Evolutionary conservation across 2,329 filamentous ascomycete species (phyloP).

Genomic region (Exophiala sp.): DNA sequence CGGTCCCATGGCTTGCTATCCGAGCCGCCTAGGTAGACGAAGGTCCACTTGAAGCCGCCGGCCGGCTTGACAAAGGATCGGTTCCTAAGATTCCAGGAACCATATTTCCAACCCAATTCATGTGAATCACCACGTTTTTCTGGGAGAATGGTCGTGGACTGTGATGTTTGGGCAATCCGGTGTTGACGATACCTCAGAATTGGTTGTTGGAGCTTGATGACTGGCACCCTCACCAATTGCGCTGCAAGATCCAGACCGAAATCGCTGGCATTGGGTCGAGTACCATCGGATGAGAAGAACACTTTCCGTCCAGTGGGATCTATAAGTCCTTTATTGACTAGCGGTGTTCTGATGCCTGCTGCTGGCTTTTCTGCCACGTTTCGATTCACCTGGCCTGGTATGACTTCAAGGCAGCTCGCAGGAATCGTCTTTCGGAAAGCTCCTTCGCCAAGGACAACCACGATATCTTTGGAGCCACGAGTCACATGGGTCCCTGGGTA

Average conservation of each 20-base stretch:
- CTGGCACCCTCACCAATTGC: constrained; percentile 5
- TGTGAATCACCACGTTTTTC: background rate
- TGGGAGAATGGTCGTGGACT: background rate
- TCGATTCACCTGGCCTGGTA: constrained; percentile 16
- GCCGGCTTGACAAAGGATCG: background rate
- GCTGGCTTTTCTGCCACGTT: background rate
- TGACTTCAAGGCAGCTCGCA: constrained; percentile 3
- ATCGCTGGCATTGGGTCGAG: background rate
- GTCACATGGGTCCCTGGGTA: background rate
- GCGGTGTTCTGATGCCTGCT: background rate
- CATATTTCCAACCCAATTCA: background rate
- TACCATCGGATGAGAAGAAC: background rate
- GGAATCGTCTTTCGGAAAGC: background rate
- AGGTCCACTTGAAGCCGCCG: constrained; percentile 6
- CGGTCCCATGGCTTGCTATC: background rate
- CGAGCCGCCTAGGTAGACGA: background rate
- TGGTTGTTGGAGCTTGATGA: constrained; percentile 1
- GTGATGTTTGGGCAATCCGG: background rate
- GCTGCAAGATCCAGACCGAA: constrained; percentile 1
- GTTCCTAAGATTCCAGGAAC: constrained; percentile 5
- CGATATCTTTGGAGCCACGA: background rate
- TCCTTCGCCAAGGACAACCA: constrained; percentile 3
- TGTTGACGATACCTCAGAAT: background rate
- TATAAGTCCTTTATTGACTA: constrained; percentile 3
- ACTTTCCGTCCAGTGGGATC: background rate